These are phyloP conservation scores for Myxozyma vanderwaltii DNA, from an alignment of 805 yeast species.

Conservation along the genomic window DNA sequence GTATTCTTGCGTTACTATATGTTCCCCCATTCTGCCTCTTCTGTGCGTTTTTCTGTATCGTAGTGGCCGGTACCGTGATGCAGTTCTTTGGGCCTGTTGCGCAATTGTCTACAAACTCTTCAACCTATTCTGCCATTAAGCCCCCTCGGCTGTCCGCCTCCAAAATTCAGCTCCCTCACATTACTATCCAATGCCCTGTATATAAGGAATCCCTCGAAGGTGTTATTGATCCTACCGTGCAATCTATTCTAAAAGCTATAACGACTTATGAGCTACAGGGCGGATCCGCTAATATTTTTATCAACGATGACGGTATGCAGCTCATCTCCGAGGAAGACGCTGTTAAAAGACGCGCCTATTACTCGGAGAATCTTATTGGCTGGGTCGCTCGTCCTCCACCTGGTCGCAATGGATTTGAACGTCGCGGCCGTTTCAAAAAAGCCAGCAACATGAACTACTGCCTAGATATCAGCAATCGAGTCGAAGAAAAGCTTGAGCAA, in stretches of 20 bases:
- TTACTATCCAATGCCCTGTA: constrained; percentile 30
- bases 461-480: constrained; percentile 23
- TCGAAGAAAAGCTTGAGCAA: constrained; percentile 20
- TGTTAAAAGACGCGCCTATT: constrained; percentile 14
- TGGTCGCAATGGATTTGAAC: constrained; percentile 26
- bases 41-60: constrained; percentile 27
- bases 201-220: constrained; percentile 29
- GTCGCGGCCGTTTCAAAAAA: constrained; percentile 28
- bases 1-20: constrained; percentile 14
- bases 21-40: constrained; percentile 13
- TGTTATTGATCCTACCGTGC: constrained; percentile 29
- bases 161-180: constrained; percentile 20
- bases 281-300: constrained; percentile 26
- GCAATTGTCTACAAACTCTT: constrained; percentile 20
- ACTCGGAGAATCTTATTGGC: constrained; percentile 26
- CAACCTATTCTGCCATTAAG: constrained; percentile 13
- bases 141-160: constrained; percentile 24
- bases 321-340: constrained; percentile 22
- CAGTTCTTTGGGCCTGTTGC: constrained; percentile 26
- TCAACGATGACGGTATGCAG: constrained; percentile 32
- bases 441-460: constrained; percentile 32
- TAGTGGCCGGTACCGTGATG: constrained; percentile 13
- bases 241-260: constrained; percentile 23
- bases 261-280: constrained; percentile 31
- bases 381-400: constrained; percentile 31